Conservation (phyloP, 2,329 filamentous ascomycete genomes). For the Fusarium marasasianum region DNA sequence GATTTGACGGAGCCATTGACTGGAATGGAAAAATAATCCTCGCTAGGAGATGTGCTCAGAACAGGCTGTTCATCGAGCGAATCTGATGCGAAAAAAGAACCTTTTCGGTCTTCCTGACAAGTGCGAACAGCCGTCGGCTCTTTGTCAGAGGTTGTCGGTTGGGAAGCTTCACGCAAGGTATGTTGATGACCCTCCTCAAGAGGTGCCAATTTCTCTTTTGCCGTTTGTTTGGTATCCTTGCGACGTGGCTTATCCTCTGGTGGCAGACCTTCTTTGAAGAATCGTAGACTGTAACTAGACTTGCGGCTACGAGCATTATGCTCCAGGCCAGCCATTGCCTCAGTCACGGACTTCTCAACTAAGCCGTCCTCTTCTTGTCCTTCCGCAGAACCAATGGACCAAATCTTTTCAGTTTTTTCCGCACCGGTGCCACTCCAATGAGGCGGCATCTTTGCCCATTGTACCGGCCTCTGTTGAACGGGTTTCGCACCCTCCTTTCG, state of each 20-base stretch:
- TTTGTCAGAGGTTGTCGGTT: not conserved
- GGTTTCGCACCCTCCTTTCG: conserved; percentile 29
- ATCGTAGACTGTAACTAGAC: conserved; percentile 72
- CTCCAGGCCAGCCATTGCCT: conserved; percentile 69
- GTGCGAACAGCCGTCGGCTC: conserved; percentile 14
- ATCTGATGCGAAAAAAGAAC: conserved; percentile 5
- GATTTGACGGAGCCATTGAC: conserved; percentile 7
- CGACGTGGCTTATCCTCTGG: conserved; percentile 64
- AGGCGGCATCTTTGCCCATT: conserved; percentile 53
- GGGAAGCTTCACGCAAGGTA: not conserved
- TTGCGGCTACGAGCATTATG: conserved; percentile 73
- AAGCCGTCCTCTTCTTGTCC: conserved; percentile 62
- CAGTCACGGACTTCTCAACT: conserved; percentile 72
- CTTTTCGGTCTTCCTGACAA: conserved; percentile 23
- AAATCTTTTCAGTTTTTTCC: conserved; percentile 71
- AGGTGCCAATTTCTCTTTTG: conserved; percentile 54
- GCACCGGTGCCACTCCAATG: conserved; percentile 54
- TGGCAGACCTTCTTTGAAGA: conserved; percentile 74
- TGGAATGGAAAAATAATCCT: conserved; percentile 40
- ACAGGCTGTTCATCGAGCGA: conserved; percentile 27
- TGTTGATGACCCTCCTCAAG: conserved; percentile 45
- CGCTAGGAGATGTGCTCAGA: conserved; percentile 35
- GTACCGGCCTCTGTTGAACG: conserved; percentile 25
- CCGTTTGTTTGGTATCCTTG: conserved; percentile 54
- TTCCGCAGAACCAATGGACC: conserved; percentile 68